These are phyloP conservation scores for Periconia sp. DNA, from an alignment of 2,329 filamentous ascomycete genomes.

Conservation along the genomic window DNA sequence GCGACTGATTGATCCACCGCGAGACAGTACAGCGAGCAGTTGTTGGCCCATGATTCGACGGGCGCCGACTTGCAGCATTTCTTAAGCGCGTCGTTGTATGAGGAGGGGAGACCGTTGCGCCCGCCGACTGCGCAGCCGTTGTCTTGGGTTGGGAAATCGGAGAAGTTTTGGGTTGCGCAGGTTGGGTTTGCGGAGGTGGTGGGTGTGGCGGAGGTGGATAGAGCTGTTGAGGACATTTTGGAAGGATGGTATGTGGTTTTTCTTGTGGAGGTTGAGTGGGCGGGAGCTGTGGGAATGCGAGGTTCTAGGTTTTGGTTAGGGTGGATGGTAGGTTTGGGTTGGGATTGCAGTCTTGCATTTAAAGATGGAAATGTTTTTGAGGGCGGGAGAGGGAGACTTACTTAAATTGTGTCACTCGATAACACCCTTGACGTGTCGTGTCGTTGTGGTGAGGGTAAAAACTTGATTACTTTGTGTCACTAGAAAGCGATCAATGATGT, in stretches of 20 bases:
- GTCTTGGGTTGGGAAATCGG: constrained; percentile 28
- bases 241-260: constrained; percentile 25
- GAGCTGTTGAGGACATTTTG: constrained; percentile 8
- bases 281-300: neutral
- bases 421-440: too few species aligned
- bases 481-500: too few species aligned
- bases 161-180: constrained; percentile 28
- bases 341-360: too few species aligned
- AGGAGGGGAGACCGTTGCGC: constrained; percentile 23
- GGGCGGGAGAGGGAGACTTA: too few species aligned
- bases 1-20: constrained; percentile 26
- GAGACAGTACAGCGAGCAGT: constrained; percentile 36
- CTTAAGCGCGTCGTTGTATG: constrained; percentile 25
- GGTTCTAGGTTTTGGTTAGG: neutral
- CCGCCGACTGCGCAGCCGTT: constrained; percentile 31
- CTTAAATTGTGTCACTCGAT: too few species aligned
- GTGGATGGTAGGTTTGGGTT: too few species aligned
- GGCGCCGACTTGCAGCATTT: constrained; percentile 36
- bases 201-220: constrained; percentile 18
- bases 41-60: constrained; percentile 29
- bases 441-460: too few species aligned
- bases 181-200: constrained; percentile 14
- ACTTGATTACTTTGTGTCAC: too few species aligned
- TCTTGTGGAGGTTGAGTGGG: neutral
- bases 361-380: too few species aligned